Conservation (phyloP, 129 eudicot species). For the Centaurea solstitialis region DNA sequence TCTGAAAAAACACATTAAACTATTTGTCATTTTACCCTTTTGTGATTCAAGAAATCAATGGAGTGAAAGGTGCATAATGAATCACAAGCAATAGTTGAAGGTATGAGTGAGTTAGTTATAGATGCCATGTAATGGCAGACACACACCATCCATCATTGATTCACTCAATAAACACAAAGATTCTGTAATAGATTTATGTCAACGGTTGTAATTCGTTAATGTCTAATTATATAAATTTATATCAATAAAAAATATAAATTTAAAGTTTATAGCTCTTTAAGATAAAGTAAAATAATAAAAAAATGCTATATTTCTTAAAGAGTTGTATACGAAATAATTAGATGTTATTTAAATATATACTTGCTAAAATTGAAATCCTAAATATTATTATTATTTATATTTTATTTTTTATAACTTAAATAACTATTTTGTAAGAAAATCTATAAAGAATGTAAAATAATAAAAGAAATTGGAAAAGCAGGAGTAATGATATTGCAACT, state of each 20-base stretch:
- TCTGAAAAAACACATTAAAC: background rate
- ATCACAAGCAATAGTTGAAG: conserved; percentile 26
- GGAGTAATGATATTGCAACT: conserved; percentile 22
- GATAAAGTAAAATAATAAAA: background rate
- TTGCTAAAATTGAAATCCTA: background rate
- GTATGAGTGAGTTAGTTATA: conserved; percentile 32
- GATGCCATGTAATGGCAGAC: conserved; percentile 66
- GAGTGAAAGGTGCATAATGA: conserved; percentile 17
- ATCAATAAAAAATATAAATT: too few relatives aligned
- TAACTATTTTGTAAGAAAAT: background rate
- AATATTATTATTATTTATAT: too few relatives aligned
- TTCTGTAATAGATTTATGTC: conserved; percentile 10
- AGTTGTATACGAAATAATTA: too few relatives aligned
- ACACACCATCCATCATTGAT: conserved; percentile 63
- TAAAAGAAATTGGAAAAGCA: conserved; percentile 17
- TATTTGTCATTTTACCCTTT: background rate
- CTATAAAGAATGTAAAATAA: background rate
- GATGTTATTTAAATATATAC: background rate
- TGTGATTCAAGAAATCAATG: background rate
- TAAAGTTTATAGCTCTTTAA: background rate
- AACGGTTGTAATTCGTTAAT: background rate
- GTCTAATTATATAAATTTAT: too few relatives aligned
- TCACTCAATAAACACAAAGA: conserved; percentile 38
- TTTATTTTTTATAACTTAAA: background rate
- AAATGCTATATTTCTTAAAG: background rate